Evolutionary conservation across 345 rosid genomes (phyloP), one percentile per base, ranked within the genome.

Genomic region (Populus euphratica): DNA sequence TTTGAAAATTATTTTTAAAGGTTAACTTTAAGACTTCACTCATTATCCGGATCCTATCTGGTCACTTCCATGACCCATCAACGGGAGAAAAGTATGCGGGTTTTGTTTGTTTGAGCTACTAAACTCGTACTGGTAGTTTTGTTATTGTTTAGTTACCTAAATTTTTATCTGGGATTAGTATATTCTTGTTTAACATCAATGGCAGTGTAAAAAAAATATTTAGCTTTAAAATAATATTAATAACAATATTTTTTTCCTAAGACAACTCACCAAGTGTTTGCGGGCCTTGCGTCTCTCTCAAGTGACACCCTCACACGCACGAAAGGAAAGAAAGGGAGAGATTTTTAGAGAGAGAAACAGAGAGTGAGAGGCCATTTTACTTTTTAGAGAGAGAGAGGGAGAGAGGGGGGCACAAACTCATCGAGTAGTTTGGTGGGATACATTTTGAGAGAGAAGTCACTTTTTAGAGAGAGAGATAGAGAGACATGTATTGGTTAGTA

Each of bases 181-280:
- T 59, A 59, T 59, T 9, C 63, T 59, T 59, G 63, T 9, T 56
- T 59, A n/a, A 59, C 63, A 21, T 5, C 6, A 50, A 2, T 54
- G 36, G 20, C 5, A 41, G 36, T 8, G 33, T 14, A 8, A 31
- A 23, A 31, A 0, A 47, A 12, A 14, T 49, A 49, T 47, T 38
- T 31, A 44, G 8, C 25, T 33, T 14, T 16, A 54, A 29, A 69
- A n/a, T 41, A 70, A 70, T 8, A 41, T 18, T 2, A 8, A 2
- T 47, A 77, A 74, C 23, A 38, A 72, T 75, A 17, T 68, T 76
- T 79, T 66, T 77, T 56, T 18, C 70, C 70, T 65, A 20, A 71
- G 89, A 85, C 84, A 84, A 78, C 86, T 81, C 85, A 86, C 84
- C 86, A 79, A 10, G 84, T 69, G 79, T 86, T 84, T 82, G 91